These are phyloP conservation scores for Dichomitus squalens DNA, from an alignment of 1,284 basidiomycete species.

Conservation along the genomic window DNA sequence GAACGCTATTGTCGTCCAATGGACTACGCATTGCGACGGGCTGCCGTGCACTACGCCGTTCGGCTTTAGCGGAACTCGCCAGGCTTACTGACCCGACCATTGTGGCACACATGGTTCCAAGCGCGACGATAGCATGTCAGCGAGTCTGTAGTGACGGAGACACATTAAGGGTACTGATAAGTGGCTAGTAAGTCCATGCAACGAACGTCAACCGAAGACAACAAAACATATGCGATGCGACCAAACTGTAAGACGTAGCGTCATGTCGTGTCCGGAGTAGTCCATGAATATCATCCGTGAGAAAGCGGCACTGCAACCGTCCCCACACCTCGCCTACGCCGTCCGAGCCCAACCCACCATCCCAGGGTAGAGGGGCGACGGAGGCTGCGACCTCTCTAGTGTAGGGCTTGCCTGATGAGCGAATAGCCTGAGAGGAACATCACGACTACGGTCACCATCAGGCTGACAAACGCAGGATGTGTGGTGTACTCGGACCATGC, in stretches of 20 bases:
- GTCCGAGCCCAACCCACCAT: not conserved
- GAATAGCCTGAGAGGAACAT: conserved; percentile 75
- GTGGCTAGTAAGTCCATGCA: conserved; percentile 15
- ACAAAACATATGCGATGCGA: conserved; percentile 14
- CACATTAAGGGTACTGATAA: conserved; percentile 21
- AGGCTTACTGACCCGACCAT: not conserved
- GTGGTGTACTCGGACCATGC: conserved; percentile 49
- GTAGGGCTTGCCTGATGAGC: conserved; percentile 48
- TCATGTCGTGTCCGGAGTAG: conserved; percentile 20
- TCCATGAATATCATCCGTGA: conserved; percentile 21
- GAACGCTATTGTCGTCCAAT: not conserved
- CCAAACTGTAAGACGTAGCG: conserved; percentile 23
- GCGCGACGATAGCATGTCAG: not conserved
- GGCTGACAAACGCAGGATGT: conserved; percentile 67
- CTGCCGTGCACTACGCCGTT: no score
- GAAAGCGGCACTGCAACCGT: conserved; percentile 8
- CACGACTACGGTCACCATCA: conserved; percentile 70
- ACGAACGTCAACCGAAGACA: conserved; percentile 8
- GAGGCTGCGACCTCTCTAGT: conserved; percentile 11
- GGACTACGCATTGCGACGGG: no score
- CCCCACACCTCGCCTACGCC: not conserved
- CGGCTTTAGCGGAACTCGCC: not conserved
- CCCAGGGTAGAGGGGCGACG: not conserved
- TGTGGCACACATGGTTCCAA: not conserved
- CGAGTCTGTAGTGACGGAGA: not conserved